A percentile compares a stretch with the other conserved stretches of the same genome.
Conservation (phyloP, 257 asterid species). For the Solanum sejunctum region DNA sequence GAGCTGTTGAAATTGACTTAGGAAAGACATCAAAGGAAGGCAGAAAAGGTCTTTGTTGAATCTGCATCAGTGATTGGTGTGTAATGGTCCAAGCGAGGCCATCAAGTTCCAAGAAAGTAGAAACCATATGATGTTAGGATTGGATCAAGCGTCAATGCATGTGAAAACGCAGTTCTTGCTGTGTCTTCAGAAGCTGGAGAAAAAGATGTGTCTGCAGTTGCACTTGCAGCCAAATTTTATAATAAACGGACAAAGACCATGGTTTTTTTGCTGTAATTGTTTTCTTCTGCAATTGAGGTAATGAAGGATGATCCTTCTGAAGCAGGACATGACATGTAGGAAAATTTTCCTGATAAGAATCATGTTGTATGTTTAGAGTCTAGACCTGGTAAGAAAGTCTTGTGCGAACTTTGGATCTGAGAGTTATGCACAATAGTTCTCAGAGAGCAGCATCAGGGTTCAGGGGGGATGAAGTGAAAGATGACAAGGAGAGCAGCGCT, state of each 20-base stretch:
- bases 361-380: slow-evolving; percentile 48
- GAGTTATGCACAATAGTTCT: slow-evolving; percentile 41
- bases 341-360: slow-evolving; percentile 30
- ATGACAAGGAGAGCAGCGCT: slow-evolving; percentile 86
- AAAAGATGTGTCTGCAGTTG: slow-evolving; percentile 20
- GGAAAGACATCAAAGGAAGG: slow-evolving; percentile 79
- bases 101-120: slow-evolving; percentile 13
- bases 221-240: slow-evolving; percentile 22
- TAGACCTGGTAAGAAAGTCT: slow-evolving; percentile 46
- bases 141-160: slow-evolving; percentile 12
- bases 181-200: slow-evolving; percentile 37
- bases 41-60: slow-evolving; percentile 70
- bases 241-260: slow-evolving; percentile 40
- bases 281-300: slow-evolving; percentile 81
- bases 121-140: slow-evolving; percentile 17
- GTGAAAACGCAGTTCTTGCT: slow-evolving; percentile 23
- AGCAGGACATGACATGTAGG: slow-evolving; percentile 44
- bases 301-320: slow-evolving; percentile 61
- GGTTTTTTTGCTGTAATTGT: slow-evolving; percentile 53
- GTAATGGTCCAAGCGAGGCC: slow-evolving; percentile 38
- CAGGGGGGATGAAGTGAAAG: slow-evolving; percentile 62
- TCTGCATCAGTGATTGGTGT: slow-evolving; percentile 63
- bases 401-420: slow-evolving; percentile 59
- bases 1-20: slow-evolving; percentile 67
- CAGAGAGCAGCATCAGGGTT: slow-evolving; percentile 44